These are phyloP conservation scores for Rhodamnia argentea DNA, from an alignment of 345 rosid genomes.

Conservation along the genomic window DNA sequence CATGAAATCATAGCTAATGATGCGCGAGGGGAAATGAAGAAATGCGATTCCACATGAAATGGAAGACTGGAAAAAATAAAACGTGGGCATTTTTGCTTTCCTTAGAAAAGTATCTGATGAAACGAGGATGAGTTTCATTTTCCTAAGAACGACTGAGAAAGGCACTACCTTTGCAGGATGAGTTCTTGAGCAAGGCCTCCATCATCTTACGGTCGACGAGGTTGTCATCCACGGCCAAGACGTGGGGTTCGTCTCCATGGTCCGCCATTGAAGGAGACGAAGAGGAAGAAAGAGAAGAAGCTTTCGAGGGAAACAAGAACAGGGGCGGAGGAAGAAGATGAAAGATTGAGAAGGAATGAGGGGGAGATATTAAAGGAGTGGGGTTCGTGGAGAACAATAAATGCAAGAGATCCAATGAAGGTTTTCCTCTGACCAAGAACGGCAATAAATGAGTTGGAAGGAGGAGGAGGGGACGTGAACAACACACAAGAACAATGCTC, in stretches of 20 bases:
- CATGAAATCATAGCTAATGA: background rate
- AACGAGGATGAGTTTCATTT: background rate
- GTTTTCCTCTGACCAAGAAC: background rate
- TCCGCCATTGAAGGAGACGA: conserved; percentile 12
- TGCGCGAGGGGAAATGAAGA: background rate
- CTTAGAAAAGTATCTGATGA: background rate
- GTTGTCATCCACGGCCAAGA: conserved; percentile 82
- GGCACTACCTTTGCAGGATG: conserved; percentile 58
- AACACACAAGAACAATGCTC: conserved; percentile 5
- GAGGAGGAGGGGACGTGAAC: background rate
- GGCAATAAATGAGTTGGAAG: background rate
- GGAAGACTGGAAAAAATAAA: background rate
- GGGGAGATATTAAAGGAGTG: background rate
- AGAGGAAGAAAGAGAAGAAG: conserved; percentile 14
- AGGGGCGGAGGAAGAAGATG: background rate
- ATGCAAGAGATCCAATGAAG: background rate
- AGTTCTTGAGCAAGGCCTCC: conserved; percentile 53
- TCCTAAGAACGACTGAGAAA: background rate
- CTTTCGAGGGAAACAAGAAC: background rate
- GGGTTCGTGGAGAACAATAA: background rate
- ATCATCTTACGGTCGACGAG: conserved; percentile 58
- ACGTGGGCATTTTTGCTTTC: background rate
- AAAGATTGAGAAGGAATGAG: background rate
- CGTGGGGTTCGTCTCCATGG: conserved; percentile 40
- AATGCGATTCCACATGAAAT: background rate